Evolutionary conservation across 495 filamentous ascomycete genomes (phyloP).

Genomic region (Penicillium paxilli): DNA sequence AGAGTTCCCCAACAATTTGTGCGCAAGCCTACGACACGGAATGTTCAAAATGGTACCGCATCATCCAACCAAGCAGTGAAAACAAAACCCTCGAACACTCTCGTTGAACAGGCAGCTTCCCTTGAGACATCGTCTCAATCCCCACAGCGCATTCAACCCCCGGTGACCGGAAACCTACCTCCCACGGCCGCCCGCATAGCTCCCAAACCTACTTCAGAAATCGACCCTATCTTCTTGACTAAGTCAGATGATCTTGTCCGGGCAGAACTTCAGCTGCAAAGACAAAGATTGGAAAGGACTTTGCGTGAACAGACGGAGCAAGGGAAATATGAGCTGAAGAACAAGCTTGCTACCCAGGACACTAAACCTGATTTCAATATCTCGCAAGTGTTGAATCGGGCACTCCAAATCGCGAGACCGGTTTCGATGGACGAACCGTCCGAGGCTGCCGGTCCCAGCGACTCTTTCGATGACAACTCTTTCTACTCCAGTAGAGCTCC

Average conservation of each 20-base stretch:
- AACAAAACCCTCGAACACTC: slow-evolving; percentile 20
- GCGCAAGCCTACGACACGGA: slow-evolving; percentile 46
- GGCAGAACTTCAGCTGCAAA: slow-evolving; percentile 78
- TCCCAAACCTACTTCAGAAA: slow-evolving; percentile 46
- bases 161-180: slow-evolving; percentile 27
- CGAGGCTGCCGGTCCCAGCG: slow-evolving; percentile 57
- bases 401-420: slow-evolving; percentile 69
- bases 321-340: slow-evolving; percentile 54
- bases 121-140: slow-evolving; percentile 21
- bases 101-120: slow-evolving; percentile 32
- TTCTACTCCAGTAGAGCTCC: slow-evolving; percentile 85
- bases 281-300: slow-evolving; percentile 74
- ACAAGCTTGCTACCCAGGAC: slow-evolving; percentile 57
- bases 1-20: slow-evolving; percentile 62
- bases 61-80: slow-evolving; percentile 25
- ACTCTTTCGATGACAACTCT: slow-evolving; percentile 90
- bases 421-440: slow-evolving; percentile 52
- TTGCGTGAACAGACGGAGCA: slow-evolving; percentile 76
- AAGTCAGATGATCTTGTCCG: slow-evolving; percentile 83
- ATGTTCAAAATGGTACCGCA: slow-evolving; percentile 24
- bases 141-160: slow-evolving; percentile 30
- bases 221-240: slow-evolving; percentile 77
- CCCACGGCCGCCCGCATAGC: slow-evolving; percentile 36
- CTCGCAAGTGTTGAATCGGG: slow-evolving; percentile 69
- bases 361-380: slow-evolving; percentile 72